Conservation (phyloP, 129 eudicot genomes). For the Flaveria trinervia region DNA sequence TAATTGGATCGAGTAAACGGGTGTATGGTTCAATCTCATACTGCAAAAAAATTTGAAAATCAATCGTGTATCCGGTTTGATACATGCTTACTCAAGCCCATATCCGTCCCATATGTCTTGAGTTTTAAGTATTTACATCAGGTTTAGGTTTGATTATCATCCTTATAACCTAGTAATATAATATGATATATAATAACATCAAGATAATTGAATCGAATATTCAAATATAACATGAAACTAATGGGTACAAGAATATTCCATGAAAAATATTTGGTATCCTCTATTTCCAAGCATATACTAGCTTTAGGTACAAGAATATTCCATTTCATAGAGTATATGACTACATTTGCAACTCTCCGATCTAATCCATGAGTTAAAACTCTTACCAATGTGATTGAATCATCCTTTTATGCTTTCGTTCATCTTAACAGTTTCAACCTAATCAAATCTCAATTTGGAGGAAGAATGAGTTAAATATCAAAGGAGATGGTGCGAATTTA, state of each 20-base stretch:
- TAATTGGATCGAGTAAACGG: no score
- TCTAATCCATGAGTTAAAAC: not conserved
- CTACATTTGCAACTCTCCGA: conserved; percentile 5
- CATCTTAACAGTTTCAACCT: not conserved
- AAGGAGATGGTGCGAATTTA: not conserved
- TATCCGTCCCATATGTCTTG: no score
- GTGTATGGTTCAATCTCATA: no score
- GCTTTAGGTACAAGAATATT: not conserved
- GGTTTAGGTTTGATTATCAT: no score
- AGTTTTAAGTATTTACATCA: no score
- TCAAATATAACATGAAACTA: not conserved
- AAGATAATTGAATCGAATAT: not conserved
- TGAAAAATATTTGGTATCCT: not conserved
- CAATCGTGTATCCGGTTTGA: no score
- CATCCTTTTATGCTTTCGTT: not conserved
- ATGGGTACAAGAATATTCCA: not conserved
- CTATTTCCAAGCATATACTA: conserved; percentile 9
- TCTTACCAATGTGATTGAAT: not conserved
- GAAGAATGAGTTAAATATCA: not conserved
- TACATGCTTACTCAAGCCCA: no score
- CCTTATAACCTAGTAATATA: no score
- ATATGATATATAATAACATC: not conserved
- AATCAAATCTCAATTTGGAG: not conserved
- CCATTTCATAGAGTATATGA: conserved; percentile 11
- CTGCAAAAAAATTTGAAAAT: no score